Evolutionary conservation across 352 stramenopile species (phyloP).

Genomic region (Phytophthora litchii): DNA sequence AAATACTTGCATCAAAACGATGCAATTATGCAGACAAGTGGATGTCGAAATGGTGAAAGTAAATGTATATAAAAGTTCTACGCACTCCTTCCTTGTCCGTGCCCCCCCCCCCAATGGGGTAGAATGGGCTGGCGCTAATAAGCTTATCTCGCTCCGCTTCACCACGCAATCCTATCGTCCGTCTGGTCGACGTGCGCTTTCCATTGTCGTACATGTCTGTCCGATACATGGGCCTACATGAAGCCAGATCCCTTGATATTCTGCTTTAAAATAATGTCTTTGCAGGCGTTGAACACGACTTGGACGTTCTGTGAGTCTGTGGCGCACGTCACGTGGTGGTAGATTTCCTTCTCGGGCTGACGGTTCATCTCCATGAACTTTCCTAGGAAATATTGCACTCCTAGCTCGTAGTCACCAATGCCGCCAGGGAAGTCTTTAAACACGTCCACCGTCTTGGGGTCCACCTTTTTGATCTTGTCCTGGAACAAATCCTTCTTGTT

Average conservation of each 20-base stretch:
- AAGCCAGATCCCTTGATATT: slow-evolving; percentile 94
- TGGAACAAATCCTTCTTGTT: slow-evolving; percentile 98
- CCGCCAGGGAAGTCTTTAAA: slow-evolving; percentile 92
- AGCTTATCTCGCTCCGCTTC: slow-evolving; percentile 26
- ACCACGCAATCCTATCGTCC: slow-evolving; percentile 15
- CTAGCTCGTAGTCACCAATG: slow-evolving; percentile 85
- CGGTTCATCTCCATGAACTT: slow-evolving; percentile 97
- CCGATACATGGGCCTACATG: slow-evolving; percentile 58
- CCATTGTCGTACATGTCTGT: slow-evolving; percentile 31
- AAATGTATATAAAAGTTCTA: slow-evolving; percentile 45
- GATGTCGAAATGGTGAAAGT: slow-evolving; percentile 15
- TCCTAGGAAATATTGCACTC: slow-evolving; percentile 90
- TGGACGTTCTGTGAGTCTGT: slow-evolving; percentile 97
- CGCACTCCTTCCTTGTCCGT: slow-evolving; percentile 30
- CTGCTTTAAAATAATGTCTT: slow-evolving; percentile 95
- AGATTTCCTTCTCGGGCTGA: slow-evolving; percentile 93
- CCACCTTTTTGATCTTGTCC: slow-evolving; percentile 95
- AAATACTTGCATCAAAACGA: neutral
- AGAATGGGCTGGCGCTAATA: slow-evolving; percentile 25
- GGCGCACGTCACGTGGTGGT: slow-evolving; percentile 95
- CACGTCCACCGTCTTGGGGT: slow-evolving; percentile 90
- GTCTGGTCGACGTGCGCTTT: slow-evolving; percentile 27
- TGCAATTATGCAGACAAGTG: neutral
- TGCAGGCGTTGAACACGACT: slow-evolving; percentile 97
- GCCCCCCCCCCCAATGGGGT: slow-evolving; percentile 16